Base-by-base conservation (phyloP, 2,329 filamentous ascomycete genomes). In the Fusarium xylarioides region DNA sequence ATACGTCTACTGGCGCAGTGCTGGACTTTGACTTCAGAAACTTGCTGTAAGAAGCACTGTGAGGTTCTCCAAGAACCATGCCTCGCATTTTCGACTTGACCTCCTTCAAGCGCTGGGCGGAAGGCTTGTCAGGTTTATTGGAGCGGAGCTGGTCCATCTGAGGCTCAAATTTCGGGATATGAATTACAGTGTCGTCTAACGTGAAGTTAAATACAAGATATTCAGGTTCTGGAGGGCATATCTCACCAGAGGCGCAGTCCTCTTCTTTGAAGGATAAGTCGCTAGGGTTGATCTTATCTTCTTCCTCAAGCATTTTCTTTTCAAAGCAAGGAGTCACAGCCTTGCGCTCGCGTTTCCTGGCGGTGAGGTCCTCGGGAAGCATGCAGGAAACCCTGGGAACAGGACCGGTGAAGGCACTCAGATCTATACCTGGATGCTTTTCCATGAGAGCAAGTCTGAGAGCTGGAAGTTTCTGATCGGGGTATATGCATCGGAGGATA, bases 401-500 rank as follows among this genome's bases (percentile, higher is more conserved):
- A 34, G 65, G 61, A 16, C 47, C 65, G 19, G 7, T 28, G 19
- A 56, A 66, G 19, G 50, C 43, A n/a, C 19, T 12, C 21, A 43
- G 40, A 19, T 70, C 38, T 9, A 70, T 52, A 12, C 60, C 61
- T 11, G 60, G 54, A 53, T 70, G 53, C 16, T 16, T 56, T 14
- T 52, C 44, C n/a, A 61, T 12, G n/a, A 70, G 60, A 7, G n/a
- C 18, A 16, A 11, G 6, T 43, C 28, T 61, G 30, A 61, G 28
- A 19, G 30, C 5, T 14, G 21, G 4, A 12, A 70, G 40, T 7
- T 47, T 34, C 11, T 34, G 40, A 10, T 32, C 43, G 5, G 66
- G 66, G 15, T 70, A 70, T 4, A 69, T 59, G 21, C 54, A 66
- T 10, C 32, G 44, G n/a, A 66, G 21, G 21, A 70, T 37, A 21